These are phyloP conservation scores for Lecanoromycetidae sp. DNA, from an alignment of 2,329 filamentous ascomycete species.

Conservation along the genomic window DNA sequence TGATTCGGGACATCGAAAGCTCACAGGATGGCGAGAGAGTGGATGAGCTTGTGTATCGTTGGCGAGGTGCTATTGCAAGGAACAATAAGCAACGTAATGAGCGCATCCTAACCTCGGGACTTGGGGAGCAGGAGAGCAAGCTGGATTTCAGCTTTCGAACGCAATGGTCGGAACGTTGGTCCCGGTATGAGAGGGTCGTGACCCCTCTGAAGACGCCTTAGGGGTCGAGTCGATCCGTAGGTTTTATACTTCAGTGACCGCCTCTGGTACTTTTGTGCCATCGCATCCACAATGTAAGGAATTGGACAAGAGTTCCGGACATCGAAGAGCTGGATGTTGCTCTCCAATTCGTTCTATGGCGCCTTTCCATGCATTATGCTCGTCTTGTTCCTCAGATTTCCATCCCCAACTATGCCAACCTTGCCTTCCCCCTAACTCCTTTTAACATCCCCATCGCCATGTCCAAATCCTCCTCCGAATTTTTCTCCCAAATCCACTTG, in stretches of 20 bases:
- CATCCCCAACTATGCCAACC: neutral
- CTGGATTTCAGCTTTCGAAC: neutral
- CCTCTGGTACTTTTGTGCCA: no score
- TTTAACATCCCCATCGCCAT: slow-evolving; percentile 9
- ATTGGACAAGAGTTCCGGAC: no score
- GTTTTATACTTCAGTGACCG: no score
- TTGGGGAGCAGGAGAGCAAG: neutral
- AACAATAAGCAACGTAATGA: neutral
- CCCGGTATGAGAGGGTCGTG: neutral
- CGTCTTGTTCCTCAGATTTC: neutral
- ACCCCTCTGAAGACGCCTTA: neutral
- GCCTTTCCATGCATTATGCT: neutral
- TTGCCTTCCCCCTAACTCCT: neutral
- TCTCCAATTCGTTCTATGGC: no score
- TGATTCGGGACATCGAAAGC: slow-evolving; percentile 34
- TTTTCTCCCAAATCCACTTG: slow-evolving; percentile 19
- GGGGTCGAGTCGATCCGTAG: no score
- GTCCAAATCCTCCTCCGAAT: slow-evolving; percentile 14
- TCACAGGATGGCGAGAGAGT: slow-evolving; percentile 28
- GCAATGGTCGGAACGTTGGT: neutral
- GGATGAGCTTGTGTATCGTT: slow-evolving; percentile 21
- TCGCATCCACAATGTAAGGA: no score
- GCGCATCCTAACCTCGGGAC: neutral
- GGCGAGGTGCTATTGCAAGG: slow-evolving; percentile 12
- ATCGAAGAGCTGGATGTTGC: no score